These are phyloP conservation scores for Myrica gale DNA, from an alignment of 306 rosid genomes.

Conservation along the genomic window DNA sequence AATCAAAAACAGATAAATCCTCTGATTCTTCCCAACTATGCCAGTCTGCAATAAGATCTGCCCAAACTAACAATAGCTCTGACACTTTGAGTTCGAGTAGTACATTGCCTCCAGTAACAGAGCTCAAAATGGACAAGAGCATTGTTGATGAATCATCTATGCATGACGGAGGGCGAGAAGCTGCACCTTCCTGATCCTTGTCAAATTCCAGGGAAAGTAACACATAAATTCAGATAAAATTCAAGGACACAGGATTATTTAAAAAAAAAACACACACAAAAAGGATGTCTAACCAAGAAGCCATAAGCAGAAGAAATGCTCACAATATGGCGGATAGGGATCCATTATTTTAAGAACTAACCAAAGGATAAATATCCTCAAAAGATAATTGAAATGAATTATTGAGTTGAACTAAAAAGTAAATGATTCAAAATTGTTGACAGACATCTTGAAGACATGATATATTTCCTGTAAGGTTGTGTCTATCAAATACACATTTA, in stretches of 20 bases:
- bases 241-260: neutral
- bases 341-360: neutral
- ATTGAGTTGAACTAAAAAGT: neutral
- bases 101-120: constrained; percentile 51
- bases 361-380: neutral
- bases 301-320: neutral
- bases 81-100: constrained; percentile 66
- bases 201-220: constrained; percentile 32
- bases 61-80: constrained; percentile 75
- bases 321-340: neutral
- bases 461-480: neutral
- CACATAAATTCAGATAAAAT: constrained; percentile 1
- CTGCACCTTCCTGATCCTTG: constrained; percentile 44
- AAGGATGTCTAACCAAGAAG: neutral
- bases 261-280: neutral
- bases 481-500: neutral
- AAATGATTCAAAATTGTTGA: neutral
- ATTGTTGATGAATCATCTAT: constrained; percentile 70
- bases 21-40: constrained; percentile 90
- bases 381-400: neutral
- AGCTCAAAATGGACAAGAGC: constrained; percentile 54
- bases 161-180: constrained; percentile 54
- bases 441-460: neutral
- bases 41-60: constrained; percentile 76
- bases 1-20: constrained; percentile 72